These are phyloP conservation scores for Phytophthora meadii DNA, from an alignment of 352 stramenopile species.

Conservation along the genomic window DNA sequence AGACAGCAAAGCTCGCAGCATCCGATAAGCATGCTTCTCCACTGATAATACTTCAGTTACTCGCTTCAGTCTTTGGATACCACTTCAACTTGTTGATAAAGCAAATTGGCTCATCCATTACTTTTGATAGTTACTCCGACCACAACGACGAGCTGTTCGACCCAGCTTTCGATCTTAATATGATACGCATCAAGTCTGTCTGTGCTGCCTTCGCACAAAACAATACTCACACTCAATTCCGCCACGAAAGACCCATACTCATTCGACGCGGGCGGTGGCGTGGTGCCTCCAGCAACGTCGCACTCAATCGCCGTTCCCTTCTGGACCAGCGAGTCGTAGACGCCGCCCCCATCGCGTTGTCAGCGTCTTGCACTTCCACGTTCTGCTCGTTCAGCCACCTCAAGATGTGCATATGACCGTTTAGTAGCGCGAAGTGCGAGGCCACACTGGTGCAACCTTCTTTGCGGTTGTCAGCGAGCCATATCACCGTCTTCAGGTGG, in stretches of 20 bases:
- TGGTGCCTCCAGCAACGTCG: conserved; percentile 37
- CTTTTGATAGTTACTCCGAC: conserved; percentile 17
- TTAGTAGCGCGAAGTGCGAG: conserved; percentile 71
- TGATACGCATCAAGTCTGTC: conserved; percentile 8
- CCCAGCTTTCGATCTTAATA: conserved; percentile 22
- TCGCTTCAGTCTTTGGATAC: conserved; percentile 9
- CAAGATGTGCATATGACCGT: conserved; percentile 70
- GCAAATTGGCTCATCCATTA: conserved; percentile 2
- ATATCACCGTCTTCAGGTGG: conserved; percentile 73
- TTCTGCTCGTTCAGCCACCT: conserved; percentile 69
- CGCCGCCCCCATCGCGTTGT: neutral
- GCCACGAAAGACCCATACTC: conserved; percentile 34
- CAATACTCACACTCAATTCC: conserved; percentile 24
- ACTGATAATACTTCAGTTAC: neutral
- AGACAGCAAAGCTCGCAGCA: conserved; percentile 22
- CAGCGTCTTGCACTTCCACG: conserved; percentile 21
- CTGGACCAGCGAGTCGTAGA: conserved; percentile 27
- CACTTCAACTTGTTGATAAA: conserved; percentile 14
- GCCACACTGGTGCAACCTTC: conserved; percentile 82
- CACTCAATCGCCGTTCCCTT: conserved; percentile 43
- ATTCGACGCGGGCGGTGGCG: conserved; percentile 35
- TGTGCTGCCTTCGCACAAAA: conserved; percentile 6
- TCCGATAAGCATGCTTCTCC: neutral
- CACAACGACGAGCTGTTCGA: conserved; percentile 21
- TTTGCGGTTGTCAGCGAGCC: conserved; percentile 58